Evolutionary conservation across 192 early-diverging fungal species (phyloP).

Genomic region (Coemansia sp.): DNA sequence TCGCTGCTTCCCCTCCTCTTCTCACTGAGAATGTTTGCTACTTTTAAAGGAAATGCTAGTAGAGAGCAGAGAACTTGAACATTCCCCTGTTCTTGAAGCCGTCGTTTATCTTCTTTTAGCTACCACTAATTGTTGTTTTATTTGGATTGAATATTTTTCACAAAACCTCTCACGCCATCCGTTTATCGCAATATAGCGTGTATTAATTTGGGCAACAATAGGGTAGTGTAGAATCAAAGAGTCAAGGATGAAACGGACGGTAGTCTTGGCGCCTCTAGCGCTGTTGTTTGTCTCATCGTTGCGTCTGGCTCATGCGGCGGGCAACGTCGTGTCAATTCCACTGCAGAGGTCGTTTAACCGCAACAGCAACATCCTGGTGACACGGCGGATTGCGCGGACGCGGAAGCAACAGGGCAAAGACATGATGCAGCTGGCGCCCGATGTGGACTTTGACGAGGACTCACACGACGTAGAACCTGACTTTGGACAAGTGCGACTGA

Average conservation of each 20-base stretch:
- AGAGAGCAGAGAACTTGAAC: neutral
- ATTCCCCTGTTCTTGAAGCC: neutral
- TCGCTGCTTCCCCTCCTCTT: neutral
- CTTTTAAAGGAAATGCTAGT: neutral
- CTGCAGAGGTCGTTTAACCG: conserved; percentile 52
- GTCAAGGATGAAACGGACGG: conserved; percentile 1
- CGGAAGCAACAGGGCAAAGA: conserved; percentile 15
- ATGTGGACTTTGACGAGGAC: conserved; percentile 51
- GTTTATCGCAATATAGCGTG: neutral
- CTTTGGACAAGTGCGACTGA: conserved; percentile 49
- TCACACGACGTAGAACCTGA: conserved; percentile 48
- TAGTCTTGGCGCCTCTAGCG: conserved; percentile 15
- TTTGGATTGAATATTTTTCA: neutral
- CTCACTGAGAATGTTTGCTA: neutral
- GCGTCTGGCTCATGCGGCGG: neutral
- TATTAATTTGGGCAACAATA: neutral
- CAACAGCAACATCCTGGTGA: conserved; percentile 53
- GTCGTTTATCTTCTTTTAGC: neutral
- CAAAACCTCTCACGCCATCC: too few relatives aligned
- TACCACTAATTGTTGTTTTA: neutral
- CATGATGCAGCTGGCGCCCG: conserved; percentile 43
- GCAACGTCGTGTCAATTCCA: conserved; percentile 33
- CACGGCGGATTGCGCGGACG: conserved; percentile 33
- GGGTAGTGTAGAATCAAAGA: neutral
- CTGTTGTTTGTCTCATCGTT: conserved; percentile 17